Evolutionary conservation across 83 land plant species (phyloP).

Genomic region (Larix sibirica): DNA sequence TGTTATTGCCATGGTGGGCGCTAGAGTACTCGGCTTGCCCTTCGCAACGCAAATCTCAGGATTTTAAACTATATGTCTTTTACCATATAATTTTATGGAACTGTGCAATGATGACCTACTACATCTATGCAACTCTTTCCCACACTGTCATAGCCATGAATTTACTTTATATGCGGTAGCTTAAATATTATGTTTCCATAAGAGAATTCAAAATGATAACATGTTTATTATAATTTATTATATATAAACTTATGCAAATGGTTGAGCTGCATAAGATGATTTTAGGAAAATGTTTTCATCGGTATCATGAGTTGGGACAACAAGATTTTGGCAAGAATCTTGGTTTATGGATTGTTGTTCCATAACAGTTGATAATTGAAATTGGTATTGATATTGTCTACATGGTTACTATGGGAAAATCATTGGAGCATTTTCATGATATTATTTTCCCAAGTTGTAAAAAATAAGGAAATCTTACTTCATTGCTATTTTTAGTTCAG

Average conservation of each 20-base stretch:
- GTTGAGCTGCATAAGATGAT: conserved; percentile 23
- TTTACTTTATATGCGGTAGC: too few species aligned
- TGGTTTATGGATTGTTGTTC: conserved; percentile 78
- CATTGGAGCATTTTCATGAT: conserved; percentile 47
- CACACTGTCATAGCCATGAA: too few species aligned
- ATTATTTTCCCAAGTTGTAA: conserved; percentile 32
- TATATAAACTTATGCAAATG: conserved; percentile 86
- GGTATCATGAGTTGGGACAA: too few species aligned
- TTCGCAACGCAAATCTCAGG: conserved; percentile 23
- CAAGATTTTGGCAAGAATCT: conserved; percentile 13
- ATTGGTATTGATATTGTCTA: conserved; percentile 74
- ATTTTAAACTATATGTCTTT: neutral
- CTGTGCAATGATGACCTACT: too few species aligned
- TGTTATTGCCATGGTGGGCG: conserved; percentile 72
- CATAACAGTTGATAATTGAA: conserved; percentile 74
- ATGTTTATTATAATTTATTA: neutral
- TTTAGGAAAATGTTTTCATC: too few species aligned
- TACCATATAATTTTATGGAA: too few species aligned
- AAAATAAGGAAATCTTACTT: conserved; percentile 36
- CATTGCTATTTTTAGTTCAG: conserved; percentile 67
- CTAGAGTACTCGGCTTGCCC: conserved; percentile 50
- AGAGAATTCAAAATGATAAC: too few species aligned
- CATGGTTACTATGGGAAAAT: conserved; percentile 74
- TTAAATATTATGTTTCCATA: too few species aligned
- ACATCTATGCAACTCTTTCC: too few species aligned